Conservation (phyloP, 805 yeast genomes). For the Kazachstania viticola region DNA sequence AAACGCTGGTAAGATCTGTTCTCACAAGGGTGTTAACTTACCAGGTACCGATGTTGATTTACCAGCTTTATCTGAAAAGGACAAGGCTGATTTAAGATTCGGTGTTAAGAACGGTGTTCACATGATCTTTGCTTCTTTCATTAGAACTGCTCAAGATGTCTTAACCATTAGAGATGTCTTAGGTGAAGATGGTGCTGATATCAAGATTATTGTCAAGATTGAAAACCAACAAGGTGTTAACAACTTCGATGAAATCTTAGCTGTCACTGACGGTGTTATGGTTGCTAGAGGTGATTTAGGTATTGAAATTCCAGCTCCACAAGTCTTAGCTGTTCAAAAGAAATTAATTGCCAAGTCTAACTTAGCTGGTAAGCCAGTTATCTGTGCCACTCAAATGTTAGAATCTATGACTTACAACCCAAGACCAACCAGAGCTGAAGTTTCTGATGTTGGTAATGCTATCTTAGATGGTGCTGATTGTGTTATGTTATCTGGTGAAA, state of each 20-base stretch:
- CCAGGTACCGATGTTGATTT: slow-evolving; percentile 98
- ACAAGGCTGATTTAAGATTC: slow-evolving; percentile 78
- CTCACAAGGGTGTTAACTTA: slow-evolving; percentile 98
- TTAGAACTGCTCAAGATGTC: slow-evolving; percentile 89
- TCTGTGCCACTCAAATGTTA: slow-evolving; percentile 99
- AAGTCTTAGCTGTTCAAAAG: slow-evolving; percentile 97
- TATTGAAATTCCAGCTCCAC: slow-evolving; percentile 98
- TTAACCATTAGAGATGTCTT: slow-evolving; percentile 82
- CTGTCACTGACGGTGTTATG: slow-evolving; percentile 98
- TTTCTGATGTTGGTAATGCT: slow-evolving; percentile 98
- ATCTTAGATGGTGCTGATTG: slow-evolving; percentile 99
- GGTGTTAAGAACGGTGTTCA: slow-evolving; percentile 97
- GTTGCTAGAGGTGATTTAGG: slow-evolving; percentile 99
- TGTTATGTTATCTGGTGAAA: slow-evolving; percentile 99
- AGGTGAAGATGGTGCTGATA: slow-evolving; percentile 93
- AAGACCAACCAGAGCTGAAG: slow-evolving; percentile 99
- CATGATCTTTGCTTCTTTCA: slow-evolving; percentile 97
- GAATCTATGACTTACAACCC: slow-evolving; percentile 99
- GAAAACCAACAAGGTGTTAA: slow-evolving; percentile 99
- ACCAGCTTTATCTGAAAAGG: slow-evolving; percentile 97
- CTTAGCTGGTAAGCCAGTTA: slow-evolving; percentile 98
- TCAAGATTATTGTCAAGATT: slow-evolving; percentile 93
- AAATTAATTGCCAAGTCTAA: slow-evolving; percentile 98
- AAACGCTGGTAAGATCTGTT: slow-evolving; percentile 90
- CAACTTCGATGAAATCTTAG: slow-evolving; percentile 93